phyloP scores from a whole-genome alignment of 1,139 yeast genomes.

The Taphrina flavorubra region DNA sequence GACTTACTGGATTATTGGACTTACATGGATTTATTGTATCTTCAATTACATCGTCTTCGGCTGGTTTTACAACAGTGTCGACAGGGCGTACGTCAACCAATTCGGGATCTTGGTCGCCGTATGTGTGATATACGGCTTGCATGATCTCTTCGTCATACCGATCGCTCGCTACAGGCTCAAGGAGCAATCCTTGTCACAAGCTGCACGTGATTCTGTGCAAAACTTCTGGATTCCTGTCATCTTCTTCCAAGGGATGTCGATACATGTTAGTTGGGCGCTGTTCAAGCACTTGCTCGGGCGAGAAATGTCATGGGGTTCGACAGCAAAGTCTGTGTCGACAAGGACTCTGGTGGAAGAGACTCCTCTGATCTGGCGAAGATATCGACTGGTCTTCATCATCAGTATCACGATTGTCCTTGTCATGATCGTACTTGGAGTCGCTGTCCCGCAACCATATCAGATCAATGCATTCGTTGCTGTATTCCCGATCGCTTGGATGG shows the following conservation, averaged over 20 bases:
- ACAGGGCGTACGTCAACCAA: conserved; percentile 43
- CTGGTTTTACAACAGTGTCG: conserved; percentile 42
- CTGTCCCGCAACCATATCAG: conserved; percentile 43
- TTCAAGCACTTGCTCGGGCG: conserved; percentile 43
- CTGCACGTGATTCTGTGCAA: conserved; percentile 34
- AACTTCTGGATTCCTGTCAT: conserved; percentile 42
- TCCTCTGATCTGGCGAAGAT: conserved; percentile 43
- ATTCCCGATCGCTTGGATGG: conserved; percentile 36
- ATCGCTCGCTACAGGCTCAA: conserved; percentile 43
- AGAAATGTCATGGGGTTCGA: conserved; percentile 46
- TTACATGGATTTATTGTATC: conserved; percentile 41
- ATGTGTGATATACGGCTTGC: conserved; percentile 43
- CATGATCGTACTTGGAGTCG: conserved; percentile 41
- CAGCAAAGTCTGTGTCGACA: conserved; percentile 44
- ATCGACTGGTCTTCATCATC: conserved; percentile 18
- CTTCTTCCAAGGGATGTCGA: conserved; percentile 44
- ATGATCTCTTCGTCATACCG: conserved; percentile 44
- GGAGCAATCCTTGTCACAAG: conserved; percentile 37
- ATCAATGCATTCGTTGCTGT: conserved; percentile 39
- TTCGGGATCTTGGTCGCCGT: conserved; percentile 43
- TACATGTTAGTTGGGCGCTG: conserved; percentile 43
- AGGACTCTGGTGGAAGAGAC: conserved; percentile 44
- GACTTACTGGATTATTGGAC: conserved; percentile 44
- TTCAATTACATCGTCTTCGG: conserved; percentile 44
- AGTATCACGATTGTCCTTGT: not conserved